These are phyloP conservation scores for Henningerozyma blattae DNA, from an alignment of 805 yeast genomes.

Conservation along the genomic window DNA sequence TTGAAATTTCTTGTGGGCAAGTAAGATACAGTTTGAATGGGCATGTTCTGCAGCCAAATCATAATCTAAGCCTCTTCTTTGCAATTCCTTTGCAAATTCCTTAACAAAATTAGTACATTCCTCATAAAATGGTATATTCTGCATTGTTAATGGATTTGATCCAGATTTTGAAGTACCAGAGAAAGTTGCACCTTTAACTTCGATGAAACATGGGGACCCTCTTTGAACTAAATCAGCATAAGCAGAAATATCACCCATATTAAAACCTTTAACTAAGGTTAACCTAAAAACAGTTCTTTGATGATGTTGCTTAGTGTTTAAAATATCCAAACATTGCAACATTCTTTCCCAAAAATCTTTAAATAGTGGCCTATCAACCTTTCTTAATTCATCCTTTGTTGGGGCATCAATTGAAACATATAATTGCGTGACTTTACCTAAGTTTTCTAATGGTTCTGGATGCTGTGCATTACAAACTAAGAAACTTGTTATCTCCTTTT, in stretches of 20 bases:
- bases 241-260: constrained; percentile 65
- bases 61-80: constrained; percentile 55
- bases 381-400: constrained; percentile 66
- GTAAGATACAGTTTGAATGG: constrained; percentile 81
- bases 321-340: constrained; percentile 65
- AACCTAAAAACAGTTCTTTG: constrained; percentile 87
- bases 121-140: constrained; percentile 87
- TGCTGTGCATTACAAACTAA: constrained; percentile 94
- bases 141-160: constrained; percentile 88
- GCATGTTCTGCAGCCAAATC: constrained; percentile 93
- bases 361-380: constrained; percentile 79
- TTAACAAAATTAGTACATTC: constrained; percentile 73
- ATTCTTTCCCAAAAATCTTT: constrained; percentile 90
- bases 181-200: constrained; percentile 89
- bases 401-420: constrained; percentile 93
- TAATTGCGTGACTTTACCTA: constrained; percentile 75
- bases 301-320: constrained; percentile 58
- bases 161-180: constrained; percentile 81
- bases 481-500: constrained; percentile 69
- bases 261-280: constrained; percentile 86
- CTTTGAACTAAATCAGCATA: constrained; percentile 79
- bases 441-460: constrained; percentile 63
- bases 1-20: constrained; percentile 65
- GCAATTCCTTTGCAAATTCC: constrained; percentile 47
- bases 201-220: constrained; percentile 79